Conservation (phyloP, 2,329 filamentous ascomycete species). For the Trichoderma pleuroti region DNA sequence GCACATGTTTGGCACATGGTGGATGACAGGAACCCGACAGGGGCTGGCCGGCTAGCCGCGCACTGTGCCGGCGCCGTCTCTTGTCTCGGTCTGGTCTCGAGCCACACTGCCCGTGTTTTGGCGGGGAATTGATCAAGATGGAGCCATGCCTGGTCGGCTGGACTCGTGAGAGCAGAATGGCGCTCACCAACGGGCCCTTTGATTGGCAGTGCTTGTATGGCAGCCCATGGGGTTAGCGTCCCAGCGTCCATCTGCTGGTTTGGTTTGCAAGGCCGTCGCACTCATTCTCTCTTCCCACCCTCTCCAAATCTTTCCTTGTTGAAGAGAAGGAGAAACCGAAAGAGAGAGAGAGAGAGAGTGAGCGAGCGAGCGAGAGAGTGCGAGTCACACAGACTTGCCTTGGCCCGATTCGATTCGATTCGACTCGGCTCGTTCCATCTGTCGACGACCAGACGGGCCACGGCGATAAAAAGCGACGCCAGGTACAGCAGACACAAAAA, state of each 20-base stretch:
- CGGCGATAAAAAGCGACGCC: neutral
- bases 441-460: constrained; percentile 17
- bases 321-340: neutral
- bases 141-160: constrained; percentile 4
- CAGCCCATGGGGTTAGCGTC: constrained; percentile 20
- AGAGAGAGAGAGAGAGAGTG: neutral
- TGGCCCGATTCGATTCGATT: constrained; percentile 15
- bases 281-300: constrained; percentile 5
- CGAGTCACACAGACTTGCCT: constrained; percentile 5
- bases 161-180: neutral
- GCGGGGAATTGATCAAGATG: constrained; percentile 9
- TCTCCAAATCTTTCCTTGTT: neutral
- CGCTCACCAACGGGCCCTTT: neutral
- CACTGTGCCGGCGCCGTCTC: constrained; percentile 16
- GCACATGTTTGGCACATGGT: constrained; percentile 16
- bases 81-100: constrained; percentile 13
- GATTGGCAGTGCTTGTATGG: constrained; percentile 12
- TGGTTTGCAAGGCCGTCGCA: constrained; percentile 2
- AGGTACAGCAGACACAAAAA: neutral
- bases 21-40: constrained; percentile 17
- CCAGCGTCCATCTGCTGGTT: neutral
- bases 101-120: constrained; percentile 13
- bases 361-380: constrained; percentile 2
- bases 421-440: constrained; percentile 16
- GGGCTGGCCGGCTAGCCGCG: neutral